Evolutionary conservation across 208 protist species (phyloP), one percentile per base, ranked within the genome.

Genomic region (Leishmania martiniquensis): DNA sequence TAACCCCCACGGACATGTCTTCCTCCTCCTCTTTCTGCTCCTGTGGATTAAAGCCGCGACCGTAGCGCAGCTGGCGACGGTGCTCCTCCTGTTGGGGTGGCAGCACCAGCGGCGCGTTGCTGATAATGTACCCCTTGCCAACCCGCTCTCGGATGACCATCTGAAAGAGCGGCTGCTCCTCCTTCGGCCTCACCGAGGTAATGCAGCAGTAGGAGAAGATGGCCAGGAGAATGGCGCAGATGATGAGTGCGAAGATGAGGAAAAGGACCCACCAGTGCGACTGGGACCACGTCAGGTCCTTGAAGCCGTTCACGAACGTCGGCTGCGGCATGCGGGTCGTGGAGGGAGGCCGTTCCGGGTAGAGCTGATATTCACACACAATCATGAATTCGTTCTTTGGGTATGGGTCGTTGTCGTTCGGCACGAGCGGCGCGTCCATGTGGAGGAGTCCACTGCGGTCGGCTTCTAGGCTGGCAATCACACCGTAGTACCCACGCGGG

Each of bases 121-220:
- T 55, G 22, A 86, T 72, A 7, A 78, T 51, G 73, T 83, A 83
- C 20, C 59, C 68, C 69, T 62, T 68, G 29, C 87, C 87, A 17
- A 81, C 80, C 15, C 83, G 80, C 85, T 91, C 88, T 37, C 88
- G 88, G 69, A 89, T 51, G 69, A 91, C 88, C 84, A 91, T 82
- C 52, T 71, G 75, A 52, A 80, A 70, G 39, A 91, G 60, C 15
- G 84, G 87, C 25, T 69, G 75, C 22, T 70, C 74, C 54, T 77
- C 75, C 63, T 80, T 84, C 20, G 77, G 80, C 29, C 49, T 75
- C 59, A 54, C 34, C 10, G 66, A 75, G 45, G 86, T 89, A 59
- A 78, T 17, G 75, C 65, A 80, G 72, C 88, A 92, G 83, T 81
- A 90, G 52, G 87, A 78, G 63, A 88, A 57, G 49, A 86, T 82